Percentiles rank a stretch among this genome's conserved stretches.
Evolutionary conservation across 495 filamentous ascomycete species (phyloP).

Genomic region (Hyaloscypha bicolor): DNA sequence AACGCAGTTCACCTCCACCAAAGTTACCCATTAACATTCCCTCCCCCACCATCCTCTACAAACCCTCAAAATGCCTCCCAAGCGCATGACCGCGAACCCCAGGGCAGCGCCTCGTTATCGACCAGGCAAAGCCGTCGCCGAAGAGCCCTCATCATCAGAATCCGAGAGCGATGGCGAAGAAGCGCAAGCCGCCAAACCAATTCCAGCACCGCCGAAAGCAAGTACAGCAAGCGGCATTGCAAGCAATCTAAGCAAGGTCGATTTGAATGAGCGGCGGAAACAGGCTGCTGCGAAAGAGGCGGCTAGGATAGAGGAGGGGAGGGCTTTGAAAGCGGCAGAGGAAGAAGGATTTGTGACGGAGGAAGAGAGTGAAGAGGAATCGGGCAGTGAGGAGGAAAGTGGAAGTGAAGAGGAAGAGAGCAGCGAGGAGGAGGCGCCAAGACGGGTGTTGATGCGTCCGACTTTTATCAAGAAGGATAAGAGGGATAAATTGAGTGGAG

Average conservation of each 20-base stretch:
- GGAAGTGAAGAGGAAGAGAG: slow-evolving; percentile 53
- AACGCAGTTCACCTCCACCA: background rate
- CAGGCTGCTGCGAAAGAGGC: slow-evolving; percentile 52
- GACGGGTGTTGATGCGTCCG: slow-evolving; percentile 76
- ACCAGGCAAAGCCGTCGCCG: slow-evolving; percentile 77
- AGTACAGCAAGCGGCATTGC: slow-evolving; percentile 58
- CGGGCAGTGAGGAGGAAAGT: slow-evolving; percentile 52
- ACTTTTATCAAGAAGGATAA: slow-evolving; percentile 89
- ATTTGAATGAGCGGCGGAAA: slow-evolving; percentile 58
- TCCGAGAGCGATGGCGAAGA: slow-evolving; percentile 60
- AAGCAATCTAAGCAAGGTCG: slow-evolving; percentile 64
- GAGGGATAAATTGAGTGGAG: slow-evolving; percentile 42
- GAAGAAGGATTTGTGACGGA: slow-evolving; percentile 77
- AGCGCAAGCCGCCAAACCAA: slow-evolving; percentile 41
- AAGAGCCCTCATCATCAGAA: slow-evolving; percentile 66
- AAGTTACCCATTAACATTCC: slow-evolving; percentile 1
- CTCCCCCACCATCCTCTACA: background rate
- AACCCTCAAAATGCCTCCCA: slow-evolving; percentile 69
- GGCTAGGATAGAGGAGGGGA: slow-evolving; percentile 44
- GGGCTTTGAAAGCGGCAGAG: slow-evolving; percentile 45
- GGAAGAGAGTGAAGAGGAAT: slow-evolving; percentile 44
- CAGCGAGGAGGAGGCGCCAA: slow-evolving; percentile 74
- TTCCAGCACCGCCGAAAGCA: slow-evolving; percentile 58
- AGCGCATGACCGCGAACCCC: slow-evolving; percentile 95
- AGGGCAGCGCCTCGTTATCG: slow-evolving; percentile 80